A percentile compares a stretch with the other conserved stretches of the same genome.
Conservation (phyloP, 73 alveolate genomes). For the Stentor coeruleus region DNA sequence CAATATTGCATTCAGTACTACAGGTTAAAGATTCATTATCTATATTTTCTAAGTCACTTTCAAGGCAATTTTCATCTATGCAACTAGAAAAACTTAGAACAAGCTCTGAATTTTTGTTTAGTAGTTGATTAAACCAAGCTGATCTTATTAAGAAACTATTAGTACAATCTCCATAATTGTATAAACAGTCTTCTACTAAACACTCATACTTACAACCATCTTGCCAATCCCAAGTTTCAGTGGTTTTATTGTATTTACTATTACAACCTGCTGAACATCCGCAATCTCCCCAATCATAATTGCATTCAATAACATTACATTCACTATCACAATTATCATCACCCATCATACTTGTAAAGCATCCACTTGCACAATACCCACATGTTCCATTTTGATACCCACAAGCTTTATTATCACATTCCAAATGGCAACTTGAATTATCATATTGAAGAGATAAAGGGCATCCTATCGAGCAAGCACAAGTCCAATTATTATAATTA, state of each 20-base stretch:
- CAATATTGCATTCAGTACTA: neutral
- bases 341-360: conserved; percentile 12
- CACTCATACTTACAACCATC: neutral
- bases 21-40: neutral
- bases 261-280: conserved; percentile 10
- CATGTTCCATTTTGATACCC: neutral
- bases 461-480: conserved; percentile 13
- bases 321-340: neutral
- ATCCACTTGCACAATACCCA: conserved; percentile 16
- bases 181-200: neutral
- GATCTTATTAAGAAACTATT: neutral
- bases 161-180: conserved; percentile 9
- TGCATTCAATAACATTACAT: neutral
- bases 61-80: neutral
- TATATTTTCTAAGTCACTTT: neutral
- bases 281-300: conserved; percentile 18
- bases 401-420: conserved; percentile 11
- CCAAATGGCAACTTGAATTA: neutral
- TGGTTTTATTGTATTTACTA: neutral
- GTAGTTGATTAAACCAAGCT: neutral
- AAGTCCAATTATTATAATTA: neutral
- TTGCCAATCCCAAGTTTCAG: neutral
- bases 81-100: neutral
- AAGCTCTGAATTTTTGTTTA: neutral
- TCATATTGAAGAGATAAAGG: neutral